Evolutionary conservation across 176 grass and related monocot genomes (phyloP).

Genomic region (Cenchrus purpureus): DNA sequence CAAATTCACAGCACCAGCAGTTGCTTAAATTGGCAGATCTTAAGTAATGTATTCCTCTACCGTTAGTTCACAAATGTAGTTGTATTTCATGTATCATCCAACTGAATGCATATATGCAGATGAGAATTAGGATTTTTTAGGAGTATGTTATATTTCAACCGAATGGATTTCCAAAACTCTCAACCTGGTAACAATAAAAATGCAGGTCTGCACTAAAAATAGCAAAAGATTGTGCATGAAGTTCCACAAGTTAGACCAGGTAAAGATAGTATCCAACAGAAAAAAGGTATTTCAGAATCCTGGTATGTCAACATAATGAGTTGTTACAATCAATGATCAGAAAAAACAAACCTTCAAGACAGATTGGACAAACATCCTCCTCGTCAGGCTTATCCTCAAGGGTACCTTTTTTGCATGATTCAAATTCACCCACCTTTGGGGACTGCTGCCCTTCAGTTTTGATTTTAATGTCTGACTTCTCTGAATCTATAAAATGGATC

Average conservation of each 20-base stretch:
- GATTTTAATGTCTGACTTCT: conserved; percentile 55
- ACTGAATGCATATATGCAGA: conserved; percentile 10
- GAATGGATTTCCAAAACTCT: neutral
- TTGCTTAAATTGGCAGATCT: neutral
- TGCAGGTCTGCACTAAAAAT: neutral
- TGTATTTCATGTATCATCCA: neutral
- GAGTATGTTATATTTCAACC: conserved; percentile 1
- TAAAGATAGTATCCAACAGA: neutral
- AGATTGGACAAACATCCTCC: conserved; percentile 87
- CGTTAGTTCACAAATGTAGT: neutral
- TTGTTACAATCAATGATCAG: neutral
- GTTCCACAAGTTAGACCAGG: neutral
- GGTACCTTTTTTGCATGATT: conserved; percentile 37
- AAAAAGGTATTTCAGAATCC: neutral
- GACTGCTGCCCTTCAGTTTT: conserved; percentile 59
- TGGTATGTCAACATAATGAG: neutral
- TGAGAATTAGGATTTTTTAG: neutral
- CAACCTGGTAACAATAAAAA: neutral
- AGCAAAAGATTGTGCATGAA: neutral
- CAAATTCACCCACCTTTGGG: conserved; percentile 47
- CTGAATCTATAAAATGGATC: conserved; percentile 50
- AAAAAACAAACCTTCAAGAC: conserved; percentile 73
- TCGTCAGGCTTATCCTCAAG: conserved; percentile 47
- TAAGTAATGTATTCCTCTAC: neutral
- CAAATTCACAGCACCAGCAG: neutral